These are phyloP conservation scores for Decorospora gaudefroyi DNA, from an alignment of 2,329 filamentous ascomycete genomes.

Conservation along the genomic window DNA sequence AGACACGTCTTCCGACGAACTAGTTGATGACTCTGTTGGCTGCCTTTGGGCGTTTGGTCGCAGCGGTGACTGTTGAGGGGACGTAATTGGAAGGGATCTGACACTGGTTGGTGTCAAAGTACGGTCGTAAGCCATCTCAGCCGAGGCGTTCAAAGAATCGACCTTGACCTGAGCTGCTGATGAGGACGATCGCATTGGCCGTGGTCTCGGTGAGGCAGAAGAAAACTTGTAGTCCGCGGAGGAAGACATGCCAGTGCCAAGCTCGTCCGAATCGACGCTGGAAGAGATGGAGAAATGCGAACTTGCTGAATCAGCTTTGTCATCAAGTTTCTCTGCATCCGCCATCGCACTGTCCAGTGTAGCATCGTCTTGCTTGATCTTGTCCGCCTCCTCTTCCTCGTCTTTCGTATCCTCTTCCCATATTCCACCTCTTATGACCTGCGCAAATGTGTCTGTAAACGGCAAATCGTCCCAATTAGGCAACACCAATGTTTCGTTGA, in stretches of 20 bases:
- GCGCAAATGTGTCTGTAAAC: conserved; percentile 79
- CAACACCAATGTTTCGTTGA: conserved; percentile 86
- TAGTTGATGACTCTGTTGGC: conserved; percentile 16
- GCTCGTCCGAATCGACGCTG: conserved; percentile 25
- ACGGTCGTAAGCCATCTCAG: conserved; percentile 55
- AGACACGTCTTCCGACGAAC: conserved; percentile 24
- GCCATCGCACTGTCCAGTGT: conserved; percentile 18
- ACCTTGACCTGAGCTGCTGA: conserved; percentile 69
- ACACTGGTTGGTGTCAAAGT: conserved; percentile 66
- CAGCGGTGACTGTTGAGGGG: conserved; percentile 56
- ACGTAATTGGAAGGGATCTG: conserved; percentile 62
- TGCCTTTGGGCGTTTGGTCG: conserved; percentile 39
- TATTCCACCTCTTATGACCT: conserved; percentile 83
- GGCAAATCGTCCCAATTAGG: conserved; percentile 97
- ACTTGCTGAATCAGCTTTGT: conserved; percentile 26
- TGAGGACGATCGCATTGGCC: conserved; percentile 63
- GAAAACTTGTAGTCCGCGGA: conserved; percentile 29
- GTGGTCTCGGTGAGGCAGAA: conserved; percentile 49
- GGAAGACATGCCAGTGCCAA: conserved; percentile 30
- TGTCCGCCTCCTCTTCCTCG: conserved; percentile 19
- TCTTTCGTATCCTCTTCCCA: conserved; percentile 57
- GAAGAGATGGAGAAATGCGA: conserved; percentile 31
- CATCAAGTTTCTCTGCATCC: conserved; percentile 29
- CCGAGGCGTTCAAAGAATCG: conserved; percentile 68
- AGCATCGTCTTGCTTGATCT: conserved; percentile 20